Base-by-base conservation (phyloP, 768 basidiomycete genomes). In the Termitomyces sp. region DNA sequence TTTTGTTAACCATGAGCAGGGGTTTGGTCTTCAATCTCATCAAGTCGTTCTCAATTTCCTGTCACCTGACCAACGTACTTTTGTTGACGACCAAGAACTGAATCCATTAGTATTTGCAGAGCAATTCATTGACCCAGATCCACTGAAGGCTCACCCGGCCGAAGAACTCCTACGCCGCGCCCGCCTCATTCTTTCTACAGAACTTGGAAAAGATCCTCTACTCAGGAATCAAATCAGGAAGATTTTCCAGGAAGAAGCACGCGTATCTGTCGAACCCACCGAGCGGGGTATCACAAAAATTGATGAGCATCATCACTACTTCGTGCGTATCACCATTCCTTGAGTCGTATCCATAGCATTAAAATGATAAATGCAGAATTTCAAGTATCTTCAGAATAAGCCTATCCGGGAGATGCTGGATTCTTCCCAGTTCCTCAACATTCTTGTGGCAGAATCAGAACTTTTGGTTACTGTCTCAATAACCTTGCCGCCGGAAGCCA, bases 321-420 rank as follows among this genome's bases (percentile, higher is more conserved):
- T 78, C 60, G 89, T 89, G 67, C 55, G 88, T 54, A 21, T 17
- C 17, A 49, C 12, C 30, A 12, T 47, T 38, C 41, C 10, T 9
- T 28, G 17, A 40, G 26, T 48, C 52, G 15, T 12, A 1, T 47
- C 42, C 33, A 30, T 42, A 26, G 40, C 41, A 44, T 45, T 59
- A 26, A 49, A 57, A 60, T 12, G 55, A 6, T 28, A 59, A 15
- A 48, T 53, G 10, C 64, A 99, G 96, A 86, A 84, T 64, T 98
- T 98, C 82, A 98, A 98, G 77, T 98, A 98, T 72, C 79, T 98
- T 30, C 74, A 79, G 28, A 79, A 87, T 58, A 98, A 97, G 66
- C 84, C 83, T 26, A 79, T 93, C 31, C 67, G 68, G 30, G 79
- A 85, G 5, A 86, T 96, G 83, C 63, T 85, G 40, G 78, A 85